Evolutionary conservation across 2,329 filamentous ascomycete genomes (phyloP).

Genomic region (Leptographium flavum): DNA sequence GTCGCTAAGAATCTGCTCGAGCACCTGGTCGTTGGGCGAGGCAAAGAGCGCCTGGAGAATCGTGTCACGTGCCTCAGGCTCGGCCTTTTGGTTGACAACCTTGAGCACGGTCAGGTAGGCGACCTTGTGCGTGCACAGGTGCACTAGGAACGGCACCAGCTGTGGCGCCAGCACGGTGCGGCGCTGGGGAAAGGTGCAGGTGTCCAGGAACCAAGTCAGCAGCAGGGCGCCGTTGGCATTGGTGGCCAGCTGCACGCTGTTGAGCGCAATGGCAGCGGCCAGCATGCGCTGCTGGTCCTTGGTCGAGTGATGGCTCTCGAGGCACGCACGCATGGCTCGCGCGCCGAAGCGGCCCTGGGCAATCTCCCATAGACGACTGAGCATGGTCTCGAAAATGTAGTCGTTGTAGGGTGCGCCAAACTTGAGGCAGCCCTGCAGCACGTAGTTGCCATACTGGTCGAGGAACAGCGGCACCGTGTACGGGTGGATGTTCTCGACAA

Average conservation of each 20-base stretch:
- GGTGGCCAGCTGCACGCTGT: slow-evolving; percentile 90
- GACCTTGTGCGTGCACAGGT: slow-evolving; percentile 96
- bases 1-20: slow-evolving; percentile 84
- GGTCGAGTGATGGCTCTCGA: slow-evolving; percentile 89
- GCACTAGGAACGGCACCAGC: slow-evolving; percentile 82
- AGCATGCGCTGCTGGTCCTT: slow-evolving; percentile 94
- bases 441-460: slow-evolving; percentile 97
- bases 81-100: slow-evolving; percentile 94
- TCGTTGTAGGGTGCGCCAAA: slow-evolving; percentile 82
- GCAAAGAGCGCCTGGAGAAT: slow-evolving; percentile 90
- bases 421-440: slow-evolving; percentile 88
- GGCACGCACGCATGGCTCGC: slow-evolving; percentile 87
- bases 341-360: slow-evolving; percentile 88
- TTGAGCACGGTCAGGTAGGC: slow-evolving; percentile 94
- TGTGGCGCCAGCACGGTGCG: slow-evolving; percentile 84
- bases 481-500: slow-evolving; percentile 70
- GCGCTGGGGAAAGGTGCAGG: slow-evolving; percentile 85
- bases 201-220: slow-evolving; percentile 95
- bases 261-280: slow-evolving; percentile 85
- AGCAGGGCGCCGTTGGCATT: slow-evolving; percentile 91
- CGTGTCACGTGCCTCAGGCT: slow-evolving; percentile 79
- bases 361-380: slow-evolving; percentile 85
- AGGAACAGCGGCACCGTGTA: slow-evolving; percentile 88
- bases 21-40: slow-evolving; percentile 66
- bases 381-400: slow-evolving; percentile 97